Evolutionary conservation across 352 stramenopile species (phyloP).

Genomic region (Pythium myriotylum): DNA sequence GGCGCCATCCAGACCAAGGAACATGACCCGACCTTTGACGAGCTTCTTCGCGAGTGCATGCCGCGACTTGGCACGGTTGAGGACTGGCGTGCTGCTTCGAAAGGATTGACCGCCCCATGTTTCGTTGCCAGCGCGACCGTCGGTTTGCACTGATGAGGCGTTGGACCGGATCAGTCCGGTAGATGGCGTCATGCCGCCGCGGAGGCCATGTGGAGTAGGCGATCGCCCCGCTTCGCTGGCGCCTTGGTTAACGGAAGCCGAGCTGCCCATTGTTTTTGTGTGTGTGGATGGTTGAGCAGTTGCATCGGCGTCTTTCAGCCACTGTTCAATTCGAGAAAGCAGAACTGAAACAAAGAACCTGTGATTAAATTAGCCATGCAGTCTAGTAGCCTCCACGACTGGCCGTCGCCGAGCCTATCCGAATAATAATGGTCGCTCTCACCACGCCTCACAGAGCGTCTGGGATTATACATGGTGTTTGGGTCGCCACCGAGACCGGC

Average conservation of each 20-base stretch:
- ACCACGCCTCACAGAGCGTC: too few species aligned
- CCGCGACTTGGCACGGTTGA: conserved; percentile 15
- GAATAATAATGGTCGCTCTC: too few species aligned
- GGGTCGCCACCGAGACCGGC: too few species aligned
- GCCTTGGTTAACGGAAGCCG: conserved; percentile 9
- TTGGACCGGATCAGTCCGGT: neutral
- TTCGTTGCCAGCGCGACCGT: conserved; percentile 8
- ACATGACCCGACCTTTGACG: conserved; percentile 41
- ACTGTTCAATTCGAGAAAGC: too few species aligned
- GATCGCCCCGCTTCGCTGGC: too few species aligned
- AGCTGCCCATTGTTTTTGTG: conserved; percentile 8
- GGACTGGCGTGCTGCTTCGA: neutral
- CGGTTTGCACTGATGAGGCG: neutral
- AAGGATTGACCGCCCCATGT: neutral
- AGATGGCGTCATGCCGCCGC: neutral
- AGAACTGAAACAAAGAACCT: too few species aligned
- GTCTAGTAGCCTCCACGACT: too few species aligned
- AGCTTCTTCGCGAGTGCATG: conserved; percentile 40
- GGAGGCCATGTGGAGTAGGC: too few species aligned
- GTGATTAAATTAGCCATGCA: too few species aligned
- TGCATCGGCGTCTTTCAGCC: neutral
- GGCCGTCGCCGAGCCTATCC: too few species aligned
- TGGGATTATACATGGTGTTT: too few species aligned
- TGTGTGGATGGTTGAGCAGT: too few species aligned
- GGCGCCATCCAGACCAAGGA: conserved; percentile 57